Evolutionary conservation across 2,329 filamentous ascomycete species (phyloP).

Genomic region (Sporothrix schenckii): DNA sequence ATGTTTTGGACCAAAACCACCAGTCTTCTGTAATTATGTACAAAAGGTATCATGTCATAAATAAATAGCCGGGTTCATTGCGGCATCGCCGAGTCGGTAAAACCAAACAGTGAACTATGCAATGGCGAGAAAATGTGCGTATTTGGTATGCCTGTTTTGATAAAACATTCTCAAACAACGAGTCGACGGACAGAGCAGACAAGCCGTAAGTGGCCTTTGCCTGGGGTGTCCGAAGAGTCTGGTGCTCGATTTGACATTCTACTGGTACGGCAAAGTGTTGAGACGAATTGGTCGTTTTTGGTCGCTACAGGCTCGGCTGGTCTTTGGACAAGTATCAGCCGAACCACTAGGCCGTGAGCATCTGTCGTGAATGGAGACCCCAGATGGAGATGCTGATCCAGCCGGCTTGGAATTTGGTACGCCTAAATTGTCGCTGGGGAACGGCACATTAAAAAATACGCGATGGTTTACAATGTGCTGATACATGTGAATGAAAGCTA

Average conservation of each 20-base stretch:
- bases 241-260: background rate
- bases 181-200: background rate
- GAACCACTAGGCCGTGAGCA: background rate
- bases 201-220: background rate
- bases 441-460: conserved; percentile 3
- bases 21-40: no score
- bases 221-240: background rate
- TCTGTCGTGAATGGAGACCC: background rate
- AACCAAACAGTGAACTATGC: background rate
- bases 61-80: background rate
- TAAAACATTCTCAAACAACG: conserved; percentile 13
- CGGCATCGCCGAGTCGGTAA: conserved; percentile 8
- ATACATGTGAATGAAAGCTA: background rate
- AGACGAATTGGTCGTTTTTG: background rate
- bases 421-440: background rate
- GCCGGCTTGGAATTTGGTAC: background rate
- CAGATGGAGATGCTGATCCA: background rate
- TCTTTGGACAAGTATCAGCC: conserved; percentile 10
- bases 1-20: no score
- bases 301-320: background rate
- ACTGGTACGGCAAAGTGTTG: conserved; percentile 25
- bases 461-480: background rate
- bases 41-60: background rate
- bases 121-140: background rate
- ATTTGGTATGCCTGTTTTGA: conserved; percentile 17